Evolutionary conservation across 1,284 basidiomycete genomes (phyloP), one percentile per base, ranked within the genome.

Genomic region (Trametes hirsuta): DNA sequence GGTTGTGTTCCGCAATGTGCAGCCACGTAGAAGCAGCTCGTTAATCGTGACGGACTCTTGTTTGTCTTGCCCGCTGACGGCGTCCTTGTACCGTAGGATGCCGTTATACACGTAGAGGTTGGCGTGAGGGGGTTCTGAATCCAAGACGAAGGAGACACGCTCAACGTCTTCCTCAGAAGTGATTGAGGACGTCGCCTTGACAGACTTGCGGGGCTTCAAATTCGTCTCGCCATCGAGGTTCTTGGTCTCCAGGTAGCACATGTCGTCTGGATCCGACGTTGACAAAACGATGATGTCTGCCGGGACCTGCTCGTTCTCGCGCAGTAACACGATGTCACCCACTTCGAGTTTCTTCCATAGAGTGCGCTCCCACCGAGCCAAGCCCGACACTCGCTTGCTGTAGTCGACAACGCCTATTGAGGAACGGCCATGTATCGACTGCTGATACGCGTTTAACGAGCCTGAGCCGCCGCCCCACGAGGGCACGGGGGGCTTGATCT

Each of bases 291-390:
- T 83, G 59, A 98, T 89, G 71, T 99, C 96, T 6, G 97, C 97
- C 0, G 97, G 96, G 6, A 98, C 90, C 75, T 97, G 95, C 61
- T 98, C 97, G 73, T 98, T 93, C 70, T 98, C 94, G 55, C 90
- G 82, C 25, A 98, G 79, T 1, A 98, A 77, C 24, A 99, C 93
- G 24, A 98, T 77, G 72, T 98, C 97, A n/a, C 97, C 97, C 5
- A 98, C 96, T 74, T 97, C 95, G 49, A 99, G 82, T 79, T 98
- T 98, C 81, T 98, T 98, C 97, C 97, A 99, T 1, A 98, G 79
- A 3, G 97, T 98, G 58, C 95, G 82, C 72, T 98, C 96, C 96
- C 96, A 98, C 30, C 84, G 82, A 0, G 93, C 90, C 0, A 88
- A 85, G 0, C 94, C 95, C 0, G 81, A 78, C 1, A 83, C 79